These are phyloP conservation scores for Globisporangium barbulae DNA, from an alignment of 352 stramenopile species.

Conservation along the genomic window DNA sequence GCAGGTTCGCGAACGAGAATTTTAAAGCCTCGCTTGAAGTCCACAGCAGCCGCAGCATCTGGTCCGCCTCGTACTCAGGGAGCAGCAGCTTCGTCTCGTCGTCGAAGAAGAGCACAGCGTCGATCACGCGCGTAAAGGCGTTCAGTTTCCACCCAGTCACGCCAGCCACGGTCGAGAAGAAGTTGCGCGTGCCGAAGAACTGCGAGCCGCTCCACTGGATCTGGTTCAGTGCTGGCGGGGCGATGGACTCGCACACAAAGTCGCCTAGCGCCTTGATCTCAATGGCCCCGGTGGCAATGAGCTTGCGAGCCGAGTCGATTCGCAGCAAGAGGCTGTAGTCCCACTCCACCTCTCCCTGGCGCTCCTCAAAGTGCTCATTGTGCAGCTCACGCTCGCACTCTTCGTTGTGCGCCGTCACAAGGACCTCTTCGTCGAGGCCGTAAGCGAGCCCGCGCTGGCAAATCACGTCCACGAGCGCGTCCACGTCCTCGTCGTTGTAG, in stretches of 20 bases:
- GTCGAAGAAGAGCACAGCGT: conserved; percentile 36
- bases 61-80: conserved; percentile 12
- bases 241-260: neutral
- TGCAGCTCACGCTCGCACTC: conserved; percentile 65
- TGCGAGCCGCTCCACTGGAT: conserved; percentile 25
- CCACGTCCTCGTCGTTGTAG: conserved; percentile 2
- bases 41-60: conserved; percentile 7
- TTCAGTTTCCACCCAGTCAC: conserved; percentile 9
- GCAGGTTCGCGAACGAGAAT: neutral
- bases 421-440: conserved; percentile 36
- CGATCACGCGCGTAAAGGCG: conserved; percentile 29
- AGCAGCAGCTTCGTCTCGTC: conserved; percentile 25
- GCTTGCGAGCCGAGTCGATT: conserved; percentile 6
- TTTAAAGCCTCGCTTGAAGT: neutral
- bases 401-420: conserved; percentile 36
- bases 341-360: conserved; percentile 28
- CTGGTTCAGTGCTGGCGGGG: conserved; percentile 9
- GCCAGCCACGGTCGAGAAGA: conserved; percentile 28
- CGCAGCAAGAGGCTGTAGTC: conserved; percentile 17
- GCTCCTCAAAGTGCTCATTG: conserved; percentile 42
- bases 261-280: neutral
- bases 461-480: conserved; percentile 20
- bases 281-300: neutral
- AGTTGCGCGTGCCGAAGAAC: conserved; percentile 43
- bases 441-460: conserved; percentile 17